Conservation (phyloP, 257 asterid species). For the Verbena officinalis region DNA sequence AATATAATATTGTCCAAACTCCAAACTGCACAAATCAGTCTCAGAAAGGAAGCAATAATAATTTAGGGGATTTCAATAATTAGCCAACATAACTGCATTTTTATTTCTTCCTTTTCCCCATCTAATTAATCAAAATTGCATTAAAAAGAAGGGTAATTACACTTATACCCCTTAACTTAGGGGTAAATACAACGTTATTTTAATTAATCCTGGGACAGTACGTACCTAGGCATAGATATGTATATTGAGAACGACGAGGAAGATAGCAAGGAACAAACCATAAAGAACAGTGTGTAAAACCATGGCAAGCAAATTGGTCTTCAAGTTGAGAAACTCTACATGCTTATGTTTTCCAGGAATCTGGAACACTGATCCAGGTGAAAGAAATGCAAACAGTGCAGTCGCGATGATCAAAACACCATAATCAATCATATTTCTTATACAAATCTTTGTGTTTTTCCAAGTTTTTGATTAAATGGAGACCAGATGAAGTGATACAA, state of each 20-base stretch:
- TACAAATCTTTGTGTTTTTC: neutral
- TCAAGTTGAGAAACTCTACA: conserved; percentile 74
- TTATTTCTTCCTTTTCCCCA: too few species aligned
- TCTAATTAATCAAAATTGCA: conserved; percentile 19
- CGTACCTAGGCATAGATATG: conserved; percentile 55
- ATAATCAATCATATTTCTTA: conserved; percentile 58
- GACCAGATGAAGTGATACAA: conserved; percentile 1
- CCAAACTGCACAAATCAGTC: neutral
- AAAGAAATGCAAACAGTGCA: conserved; percentile 66
- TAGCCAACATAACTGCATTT: too few species aligned
- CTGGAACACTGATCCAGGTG: conserved; percentile 74
- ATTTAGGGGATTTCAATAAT: too few species aligned
- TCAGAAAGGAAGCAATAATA: conserved; percentile 1
- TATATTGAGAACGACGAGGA: conserved; percentile 64
- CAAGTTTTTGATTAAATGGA: conserved; percentile 12
- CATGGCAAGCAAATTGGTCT: conserved; percentile 63
- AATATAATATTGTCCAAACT: neutral
- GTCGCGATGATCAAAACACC: conserved; percentile 72
- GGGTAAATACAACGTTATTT: neutral
- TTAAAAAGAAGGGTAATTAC: too few species aligned
- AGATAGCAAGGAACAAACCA: conserved; percentile 72
- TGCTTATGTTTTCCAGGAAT: conserved; percentile 72
- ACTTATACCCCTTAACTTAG: too few species aligned
- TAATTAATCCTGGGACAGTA: too few species aligned
- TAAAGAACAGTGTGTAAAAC: conserved; percentile 61